A percentile compares a stretch with the other conserved stretches of the same genome.
phyloP scores from a whole-genome alignment of 163 green algal species.

The Coccomyxa subellipsoidea region DNA sequence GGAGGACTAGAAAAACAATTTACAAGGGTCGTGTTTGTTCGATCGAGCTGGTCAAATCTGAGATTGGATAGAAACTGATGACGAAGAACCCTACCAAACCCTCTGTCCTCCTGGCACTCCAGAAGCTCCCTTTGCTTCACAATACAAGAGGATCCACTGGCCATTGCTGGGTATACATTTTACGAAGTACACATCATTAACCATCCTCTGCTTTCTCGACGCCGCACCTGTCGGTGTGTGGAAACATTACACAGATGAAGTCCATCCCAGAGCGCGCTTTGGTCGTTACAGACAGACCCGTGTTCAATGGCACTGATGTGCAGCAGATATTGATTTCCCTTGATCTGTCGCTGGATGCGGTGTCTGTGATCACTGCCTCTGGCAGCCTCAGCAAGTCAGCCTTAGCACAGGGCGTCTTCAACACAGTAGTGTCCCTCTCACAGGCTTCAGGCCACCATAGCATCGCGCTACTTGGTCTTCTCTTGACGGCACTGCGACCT shows the following conservation, averaged over 20 bases:
- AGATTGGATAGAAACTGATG: background rate
- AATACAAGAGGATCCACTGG: no score
- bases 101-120: background rate
- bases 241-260: background rate
- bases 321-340: background rate
- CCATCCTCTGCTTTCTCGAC: no score
- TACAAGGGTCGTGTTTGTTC: no score
- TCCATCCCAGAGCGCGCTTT: background rate
- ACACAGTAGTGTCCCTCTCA: conserved; percentile 26
- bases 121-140: no score
- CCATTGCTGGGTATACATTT: no score
- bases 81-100: background rate
- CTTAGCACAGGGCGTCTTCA: conserved; percentile 17
- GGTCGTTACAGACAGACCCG: background rate
- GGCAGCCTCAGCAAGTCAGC: conserved; percentile 4
- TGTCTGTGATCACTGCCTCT: conserved; percentile 28
- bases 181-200: no score
- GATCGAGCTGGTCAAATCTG: no score
- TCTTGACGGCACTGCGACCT: conserved; percentile 23
- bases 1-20: no score
- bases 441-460: conserved; percentile 23
- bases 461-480: conserved; percentile 21
- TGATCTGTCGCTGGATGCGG: background rate
- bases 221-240: background rate
- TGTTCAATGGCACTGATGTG: background rate